Conservation (phyloP, 1,139 yeast genomes). For the Entelexis sorbosivorans region DNA sequence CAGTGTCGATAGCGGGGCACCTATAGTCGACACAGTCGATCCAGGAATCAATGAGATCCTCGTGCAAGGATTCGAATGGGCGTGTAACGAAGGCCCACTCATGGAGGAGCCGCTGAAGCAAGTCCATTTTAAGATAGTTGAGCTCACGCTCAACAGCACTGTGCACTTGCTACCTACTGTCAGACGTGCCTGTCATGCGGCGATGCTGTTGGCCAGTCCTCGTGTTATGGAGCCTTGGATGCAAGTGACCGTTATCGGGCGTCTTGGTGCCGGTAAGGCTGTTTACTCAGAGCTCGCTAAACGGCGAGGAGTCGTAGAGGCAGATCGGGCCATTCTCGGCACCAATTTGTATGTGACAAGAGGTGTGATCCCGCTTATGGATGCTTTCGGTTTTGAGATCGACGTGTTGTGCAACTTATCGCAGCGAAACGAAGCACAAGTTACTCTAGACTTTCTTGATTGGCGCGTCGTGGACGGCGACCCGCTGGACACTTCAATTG, state of each 20-base stretch:
- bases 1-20: not conserved
- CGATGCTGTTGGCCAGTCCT: constrained; percentile 70
- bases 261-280: constrained; percentile 38
- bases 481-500: constrained; percentile 60
- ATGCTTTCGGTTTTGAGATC: constrained; percentile 78
- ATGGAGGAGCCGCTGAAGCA: constrained; percentile 73
- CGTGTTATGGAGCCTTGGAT: constrained; percentile 74
- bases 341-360: constrained; percentile 54
- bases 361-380: constrained; percentile 77
- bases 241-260: constrained; percentile 48
- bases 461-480: constrained; percentile 89
- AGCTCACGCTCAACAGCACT: constrained; percentile 40
- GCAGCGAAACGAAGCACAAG: constrained; percentile 68
- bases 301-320: constrained; percentile 56
- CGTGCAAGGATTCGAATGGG: constrained; percentile 74
- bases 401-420: constrained; percentile 53
- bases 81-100: constrained; percentile 75
- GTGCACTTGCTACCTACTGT: constrained; percentile 78
- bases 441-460: constrained; percentile 50
- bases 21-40: constrained; percentile 35
- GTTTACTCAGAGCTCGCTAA: constrained; percentile 44
- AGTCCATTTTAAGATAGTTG: constrained; percentile 62
- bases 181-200: constrained; percentile 75
- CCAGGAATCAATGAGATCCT: constrained; percentile 38
- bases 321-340: constrained; percentile 54